These are phyloP conservation scores for Albophoma yamanashiensis DNA, from an alignment of 2,329 filamentous ascomycete species.

Conservation along the genomic window DNA sequence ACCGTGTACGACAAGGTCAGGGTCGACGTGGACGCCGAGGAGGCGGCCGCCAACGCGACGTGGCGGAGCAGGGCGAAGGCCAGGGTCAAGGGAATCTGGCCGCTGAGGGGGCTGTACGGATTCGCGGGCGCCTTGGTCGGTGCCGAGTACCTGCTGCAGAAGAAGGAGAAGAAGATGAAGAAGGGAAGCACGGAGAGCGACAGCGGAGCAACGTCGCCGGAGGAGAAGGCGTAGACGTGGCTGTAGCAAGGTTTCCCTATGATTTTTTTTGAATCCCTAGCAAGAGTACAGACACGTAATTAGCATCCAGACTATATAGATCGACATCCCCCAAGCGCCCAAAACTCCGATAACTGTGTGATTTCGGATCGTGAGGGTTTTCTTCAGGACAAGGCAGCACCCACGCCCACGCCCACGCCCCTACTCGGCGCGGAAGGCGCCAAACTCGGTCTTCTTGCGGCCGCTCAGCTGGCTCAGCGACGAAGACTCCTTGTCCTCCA, in stretches of 20 bases:
- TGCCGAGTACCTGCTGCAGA: constrained; percentile 34
- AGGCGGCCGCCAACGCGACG: constrained; percentile 18
- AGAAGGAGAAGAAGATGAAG: constrained; percentile 14
- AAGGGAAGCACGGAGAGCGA: constrained; percentile 6
- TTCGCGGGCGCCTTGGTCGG: constrained; percentile 33
- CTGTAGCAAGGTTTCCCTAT: neutral
- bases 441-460: constrained; percentile 15
- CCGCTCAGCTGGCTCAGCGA: constrained; percentile 19
- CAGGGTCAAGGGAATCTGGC: constrained; percentile 19
- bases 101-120: constrained; percentile 33
- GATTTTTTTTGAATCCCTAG: neutral
- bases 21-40: constrained; percentile 29
- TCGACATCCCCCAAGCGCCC: neutral
- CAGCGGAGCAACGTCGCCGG: neutral
- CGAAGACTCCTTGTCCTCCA: constrained; percentile 12
- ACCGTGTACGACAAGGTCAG: constrained; percentile 60
- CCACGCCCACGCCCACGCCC: too few relatives aligned
- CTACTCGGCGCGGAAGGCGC: constrained; percentile 18
- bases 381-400: neutral
- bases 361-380: neutral
- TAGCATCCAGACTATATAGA: neutral
- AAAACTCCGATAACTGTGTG: neutral
- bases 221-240: neutral
- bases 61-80: constrained; percentile 19
- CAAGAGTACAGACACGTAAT: neutral